Evolutionary conservation across 306 rosid genomes (phyloP).

Genomic region (Quercus gilva): DNA sequence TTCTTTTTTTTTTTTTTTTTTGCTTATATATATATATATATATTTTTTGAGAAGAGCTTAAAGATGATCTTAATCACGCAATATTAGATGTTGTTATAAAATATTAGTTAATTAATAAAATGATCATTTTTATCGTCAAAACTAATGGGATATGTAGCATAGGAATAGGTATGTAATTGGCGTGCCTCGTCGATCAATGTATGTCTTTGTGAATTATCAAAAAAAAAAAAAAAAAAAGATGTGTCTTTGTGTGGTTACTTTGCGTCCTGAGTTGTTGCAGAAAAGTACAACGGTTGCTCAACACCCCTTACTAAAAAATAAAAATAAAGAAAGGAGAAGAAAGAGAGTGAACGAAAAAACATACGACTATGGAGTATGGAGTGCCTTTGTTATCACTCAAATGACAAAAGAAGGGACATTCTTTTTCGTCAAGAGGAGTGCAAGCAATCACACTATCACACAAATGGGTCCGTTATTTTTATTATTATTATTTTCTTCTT

Average conservation of each 20-base stretch:
- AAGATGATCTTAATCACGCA: too few species aligned
- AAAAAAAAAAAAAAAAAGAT: too few species aligned
- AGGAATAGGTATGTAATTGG: neutral
- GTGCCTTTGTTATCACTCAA: neutral
- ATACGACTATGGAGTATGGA: neutral
- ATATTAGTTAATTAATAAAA: too few species aligned
- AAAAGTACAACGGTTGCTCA: slow-evolving; percentile 17
- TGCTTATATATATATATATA: too few species aligned
- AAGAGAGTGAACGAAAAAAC: neutral
- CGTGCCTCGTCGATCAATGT: neutral
- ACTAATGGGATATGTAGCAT: neutral
- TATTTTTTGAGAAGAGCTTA: too few species aligned
- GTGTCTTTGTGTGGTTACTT: neutral
- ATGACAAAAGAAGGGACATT: neutral
- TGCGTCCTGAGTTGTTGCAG: neutral
- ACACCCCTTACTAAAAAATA: neutral
- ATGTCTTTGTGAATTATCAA: too few species aligned
- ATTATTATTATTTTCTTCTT: neutral
- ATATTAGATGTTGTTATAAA: too few species aligned
- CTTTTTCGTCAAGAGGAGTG: neutral
- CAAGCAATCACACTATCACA: neutral
- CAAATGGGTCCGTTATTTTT: too few species aligned
- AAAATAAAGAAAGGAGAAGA: neutral
- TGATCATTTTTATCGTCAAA: too few species aligned
- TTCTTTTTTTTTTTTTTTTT: too few species aligned